Conservation (phyloP, 2,329 filamentous ascomycete species). For the Penicillium sp. region DNA sequence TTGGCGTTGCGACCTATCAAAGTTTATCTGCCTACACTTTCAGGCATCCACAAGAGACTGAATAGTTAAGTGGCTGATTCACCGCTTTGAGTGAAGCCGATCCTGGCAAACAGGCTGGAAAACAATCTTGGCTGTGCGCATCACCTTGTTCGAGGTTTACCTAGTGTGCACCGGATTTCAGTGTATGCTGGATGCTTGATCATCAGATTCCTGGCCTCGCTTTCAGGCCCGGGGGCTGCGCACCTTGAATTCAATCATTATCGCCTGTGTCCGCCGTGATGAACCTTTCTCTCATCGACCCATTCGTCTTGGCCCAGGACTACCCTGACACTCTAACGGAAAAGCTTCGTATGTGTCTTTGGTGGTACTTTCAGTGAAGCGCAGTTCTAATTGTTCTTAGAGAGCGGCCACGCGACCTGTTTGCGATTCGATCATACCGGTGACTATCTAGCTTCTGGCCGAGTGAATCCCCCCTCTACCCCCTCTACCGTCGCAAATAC, state of each 20-base stretch:
- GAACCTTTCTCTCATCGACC: slow-evolving; percentile 74
- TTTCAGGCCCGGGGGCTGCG: slow-evolving; percentile 26
- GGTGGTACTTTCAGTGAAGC: background rate
- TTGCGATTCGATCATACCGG: slow-evolving; percentile 91
- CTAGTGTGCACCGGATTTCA: background rate
- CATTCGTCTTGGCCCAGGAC: slow-evolving; percentile 74
- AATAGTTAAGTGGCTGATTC: no score
- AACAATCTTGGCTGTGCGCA: slow-evolving; percentile 1
- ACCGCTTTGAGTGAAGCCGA: slow-evolving; percentile 16
- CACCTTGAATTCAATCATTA: background rate
- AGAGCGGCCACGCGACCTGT: slow-evolving; percentile 67
- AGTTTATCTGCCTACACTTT: no score
- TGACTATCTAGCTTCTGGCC: slow-evolving; percentile 91
- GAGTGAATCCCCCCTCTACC: slow-evolving; percentile 56
- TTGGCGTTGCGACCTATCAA: no score
- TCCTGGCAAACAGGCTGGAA: slow-evolving; percentile 3
- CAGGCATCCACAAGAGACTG: no score
- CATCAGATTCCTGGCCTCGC: slow-evolving; percentile 28
- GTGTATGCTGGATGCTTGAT: slow-evolving; percentile 31
- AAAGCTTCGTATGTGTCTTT: slow-evolving; percentile 68
- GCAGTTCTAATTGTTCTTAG: slow-evolving; percentile 38
- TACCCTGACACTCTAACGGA: slow-evolving; percentile 89
- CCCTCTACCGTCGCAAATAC: background rate
- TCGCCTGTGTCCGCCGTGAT: slow-evolving; percentile 47
- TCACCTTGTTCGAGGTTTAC: background rate